Percentiles rank a stretch among this genome's conserved stretches.
These are phyloP conservation scores for Sporothrix pallida DNA, from an alignment of 2,329 filamentous ascomycete species.

Conservation along the genomic window DNA sequence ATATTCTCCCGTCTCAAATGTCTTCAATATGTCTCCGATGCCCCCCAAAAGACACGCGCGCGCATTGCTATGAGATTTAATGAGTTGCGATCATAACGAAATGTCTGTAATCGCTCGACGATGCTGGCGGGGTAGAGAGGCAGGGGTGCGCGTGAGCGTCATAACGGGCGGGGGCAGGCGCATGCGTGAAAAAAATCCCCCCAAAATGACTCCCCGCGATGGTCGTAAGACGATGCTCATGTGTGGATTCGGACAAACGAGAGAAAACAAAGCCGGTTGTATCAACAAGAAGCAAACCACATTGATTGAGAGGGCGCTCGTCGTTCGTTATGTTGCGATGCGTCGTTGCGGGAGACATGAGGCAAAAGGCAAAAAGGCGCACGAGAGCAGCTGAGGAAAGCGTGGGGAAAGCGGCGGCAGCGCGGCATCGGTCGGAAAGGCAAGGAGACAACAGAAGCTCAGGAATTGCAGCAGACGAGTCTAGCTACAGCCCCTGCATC, in stretches of 20 bases:
- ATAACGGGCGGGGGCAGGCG: slow-evolving; percentile 22
- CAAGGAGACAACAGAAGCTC: not conserved
- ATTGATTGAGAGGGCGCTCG: not conserved
- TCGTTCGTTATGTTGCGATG: slow-evolving; percentile 18
- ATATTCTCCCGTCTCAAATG: not conserved
- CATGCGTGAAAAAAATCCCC: slow-evolving; percentile 9
- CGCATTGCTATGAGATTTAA: not conserved
- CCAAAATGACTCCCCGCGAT: not conserved
- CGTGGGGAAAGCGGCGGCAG: slow-evolving; percentile 4
- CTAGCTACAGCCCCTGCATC: slow-evolving; percentile 2
- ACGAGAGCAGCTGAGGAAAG: slow-evolving; percentile 23
- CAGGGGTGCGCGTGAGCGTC: slow-evolving; percentile 24
- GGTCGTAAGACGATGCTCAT: not conserved
- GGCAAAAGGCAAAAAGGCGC: slow-evolving; percentile 9
- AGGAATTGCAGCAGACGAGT: slow-evolving; percentile 7
- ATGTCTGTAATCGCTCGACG: not conserved
- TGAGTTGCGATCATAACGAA: not conserved
- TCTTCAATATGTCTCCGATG: not conserved
- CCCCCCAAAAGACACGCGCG: not conserved
- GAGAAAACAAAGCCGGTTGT: not conserved
- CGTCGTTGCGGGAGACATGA: not conserved
- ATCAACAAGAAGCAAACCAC: not conserved
- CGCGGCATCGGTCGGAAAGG: slow-evolving; percentile 22
- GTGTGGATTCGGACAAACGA: not conserved
- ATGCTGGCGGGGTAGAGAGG: slow-evolving; percentile 18